Evolutionary conservation across 225 moss, liverwort and hornwort species (phyloP), one percentile per base, ranked within the genome.

Genomic region (Marchantia paleacea): DNA sequence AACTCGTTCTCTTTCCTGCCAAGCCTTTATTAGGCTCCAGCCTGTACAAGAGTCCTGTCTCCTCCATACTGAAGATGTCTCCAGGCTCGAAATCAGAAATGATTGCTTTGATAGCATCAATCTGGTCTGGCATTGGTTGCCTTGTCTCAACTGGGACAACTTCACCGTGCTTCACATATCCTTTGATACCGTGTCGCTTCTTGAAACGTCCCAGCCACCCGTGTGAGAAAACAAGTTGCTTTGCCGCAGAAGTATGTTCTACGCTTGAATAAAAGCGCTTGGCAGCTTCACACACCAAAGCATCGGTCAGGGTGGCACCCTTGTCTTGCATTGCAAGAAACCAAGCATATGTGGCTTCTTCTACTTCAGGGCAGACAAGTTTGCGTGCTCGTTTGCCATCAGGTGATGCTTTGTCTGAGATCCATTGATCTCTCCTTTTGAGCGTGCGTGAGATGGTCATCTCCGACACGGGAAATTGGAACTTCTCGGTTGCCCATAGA

Each of bases 11-110:
- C 49, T 75, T 78, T 14, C 77, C 72, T 22, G 84, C 84, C 13
- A 85, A 76, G 58, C 81, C 70, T 75, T 81, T 83, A n/a, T 82
- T 82, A 15, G 85, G 87, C 62, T 81, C 80, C 53, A 85, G 57
- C 62, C 78, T 73, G 63, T 76, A 87, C 3, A 87, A 62, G 15
- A 87, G 68, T 51, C 80, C 64, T 53, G 83, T 81, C 69, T 87
- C 85, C 75, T 87, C 85, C 81, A 85, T 84, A 69, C 85, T 80
- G 78, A 87, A 87, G 16, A 85, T 78, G 64, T 84, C 73, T 29
- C 12, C 58, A 55, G 61, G 73, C 30, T 82, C 77, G 64, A 76
- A 85, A 30, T 85, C 69, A n/a, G 71, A 64, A 7, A 87, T 79
- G 10, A 76, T 49, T 3, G 75, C 73, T 79, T 87, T 83, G 51